Conservation (phyloP, 176 grass and related monocot species). For the Raddia guianensis region DNA sequence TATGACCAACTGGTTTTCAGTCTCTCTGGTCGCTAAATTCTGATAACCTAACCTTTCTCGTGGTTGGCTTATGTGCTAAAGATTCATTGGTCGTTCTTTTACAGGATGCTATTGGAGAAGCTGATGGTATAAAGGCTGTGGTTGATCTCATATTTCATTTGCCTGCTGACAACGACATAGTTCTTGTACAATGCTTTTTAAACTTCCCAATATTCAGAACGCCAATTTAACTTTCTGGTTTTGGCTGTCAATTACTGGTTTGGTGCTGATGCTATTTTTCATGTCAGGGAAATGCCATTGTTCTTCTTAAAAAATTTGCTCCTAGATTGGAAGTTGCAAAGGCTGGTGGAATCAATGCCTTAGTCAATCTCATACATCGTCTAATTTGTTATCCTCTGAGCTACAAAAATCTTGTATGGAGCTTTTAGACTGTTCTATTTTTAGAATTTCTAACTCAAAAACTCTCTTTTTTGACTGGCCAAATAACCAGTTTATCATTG, state of each 20-base stretch:
- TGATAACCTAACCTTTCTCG: slow-evolving; percentile 10
- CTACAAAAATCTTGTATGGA: too few relatives aligned
- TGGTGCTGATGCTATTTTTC: too few relatives aligned
- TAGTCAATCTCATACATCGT: too few relatives aligned
- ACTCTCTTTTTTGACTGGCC: background rate
- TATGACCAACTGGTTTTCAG: slow-evolving; percentile 92
- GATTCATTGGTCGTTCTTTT: slow-evolving; percentile 40
- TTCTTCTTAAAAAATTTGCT: too few relatives aligned
- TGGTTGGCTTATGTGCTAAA: slow-evolving; percentile 27
- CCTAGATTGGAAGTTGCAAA: too few relatives aligned
- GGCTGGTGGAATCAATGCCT: too few relatives aligned
- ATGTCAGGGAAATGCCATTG: too few relatives aligned
- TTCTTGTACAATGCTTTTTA: slow-evolving; percentile 55
- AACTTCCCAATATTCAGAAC: slow-evolving; percentile 20
- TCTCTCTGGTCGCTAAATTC: slow-evolving; percentile 33
- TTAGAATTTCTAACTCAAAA: too few relatives aligned
- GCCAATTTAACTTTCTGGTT: slow-evolving; percentile 15
- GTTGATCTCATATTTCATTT: slow-evolving; percentile 96
- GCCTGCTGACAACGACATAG: slow-evolving; percentile 82
- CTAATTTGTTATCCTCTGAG: too few relatives aligned
- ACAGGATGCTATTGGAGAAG: slow-evolving; percentile 77
- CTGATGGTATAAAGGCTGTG: slow-evolving; percentile 88
- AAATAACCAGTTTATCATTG: slow-evolving; percentile 18
- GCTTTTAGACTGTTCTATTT: too few relatives aligned
- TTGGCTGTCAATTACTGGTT: background rate